Base-by-base conservation (phyloP, 441 rosid species). In the Bruguiera hainesii region DNA sequence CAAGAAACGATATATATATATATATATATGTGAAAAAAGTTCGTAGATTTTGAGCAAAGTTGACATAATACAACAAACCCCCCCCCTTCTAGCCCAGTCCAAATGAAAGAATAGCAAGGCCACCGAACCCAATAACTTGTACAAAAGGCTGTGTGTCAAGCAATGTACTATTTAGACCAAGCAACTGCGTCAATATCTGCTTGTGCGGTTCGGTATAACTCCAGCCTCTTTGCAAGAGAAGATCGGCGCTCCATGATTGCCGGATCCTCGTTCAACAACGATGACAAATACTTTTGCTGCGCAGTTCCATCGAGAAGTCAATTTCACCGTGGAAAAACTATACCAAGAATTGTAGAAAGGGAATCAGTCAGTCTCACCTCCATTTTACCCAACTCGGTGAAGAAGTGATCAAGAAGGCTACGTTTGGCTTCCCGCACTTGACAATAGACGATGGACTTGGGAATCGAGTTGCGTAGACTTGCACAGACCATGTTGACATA, bases 371-470 rank as follows among this genome's bases (percentile, higher is more conserved):
- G 61, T 69, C 87, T 79, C 65, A 94, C 97, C 74, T 91, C 99
- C 89, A 94, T 75, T 82, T 87, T 84, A 29, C 99, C 99, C 63
- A 94, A 80, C 51, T 94, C 97, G 0, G 90, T 87, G 81, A 83
- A 94, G 88, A 91, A 94, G 77, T 83, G 91, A 68, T 94, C 98
- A 0, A 91, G 96, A 66, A 94, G 82, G 85, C 91, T 80, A 61
- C 94, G 75, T 62, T 91, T 94, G 56, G 98, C 99, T 75, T 94
- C 99, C 13, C 98, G 92, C 58, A 91, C 98, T 89, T 94, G 97
- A 71, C 98, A 89, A 69, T 94, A 86, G 52, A 91, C 98, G 1
- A 94, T 70, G 56, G 99, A 94, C 79, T 94, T 94, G 3, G 97
- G 98, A 56, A 94, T 91, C 69, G 94, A 89, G 78, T 91, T 84